phyloP scores from a whole-genome alignment of 257 asterid species.

The Petunia axillaris region DNA sequence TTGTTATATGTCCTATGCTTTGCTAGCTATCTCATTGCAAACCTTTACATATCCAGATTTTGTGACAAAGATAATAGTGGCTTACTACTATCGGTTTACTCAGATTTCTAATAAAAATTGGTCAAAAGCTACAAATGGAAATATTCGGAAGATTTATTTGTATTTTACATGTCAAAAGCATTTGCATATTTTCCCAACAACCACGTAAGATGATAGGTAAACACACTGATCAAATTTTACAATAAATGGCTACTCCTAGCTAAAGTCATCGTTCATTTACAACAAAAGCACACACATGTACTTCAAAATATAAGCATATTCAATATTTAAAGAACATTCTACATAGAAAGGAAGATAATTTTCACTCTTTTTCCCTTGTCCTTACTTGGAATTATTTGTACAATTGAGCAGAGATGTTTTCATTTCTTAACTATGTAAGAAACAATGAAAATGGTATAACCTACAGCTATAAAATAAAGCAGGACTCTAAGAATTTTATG shows the following conservation, averaged over 20 bases:
- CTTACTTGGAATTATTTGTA: background rate
- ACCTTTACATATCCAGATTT: too few species aligned
- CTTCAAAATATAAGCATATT: background rate
- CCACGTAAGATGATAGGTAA: background rate
- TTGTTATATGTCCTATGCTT: too few species aligned
- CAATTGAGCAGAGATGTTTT: conserved; percentile 6
- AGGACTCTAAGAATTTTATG: conserved; percentile 17
- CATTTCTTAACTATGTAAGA: conserved; percentile 3
- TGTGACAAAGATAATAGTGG: too few species aligned
- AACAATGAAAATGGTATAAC: background rate
- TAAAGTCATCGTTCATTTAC: conserved; percentile 17
- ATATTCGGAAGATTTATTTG: too few species aligned
- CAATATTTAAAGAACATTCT: background rate
- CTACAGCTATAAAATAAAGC: background rate
- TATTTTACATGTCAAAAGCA: too few species aligned
- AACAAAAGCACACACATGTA: conserved; percentile 10
- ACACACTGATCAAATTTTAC: background rate
- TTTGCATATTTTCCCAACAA: too few species aligned
- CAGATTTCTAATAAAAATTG: too few species aligned
- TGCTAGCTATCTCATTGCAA: too few species aligned
- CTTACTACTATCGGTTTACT: too few species aligned
- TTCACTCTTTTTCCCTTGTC: background rate
- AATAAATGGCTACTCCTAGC: background rate
- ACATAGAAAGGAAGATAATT: background rate
- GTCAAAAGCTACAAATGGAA: too few species aligned